Percentiles rank a stretch among this genome's conserved stretches.
Conservation (phyloP, 1,284 basidiomycete genomes). For the Tilletia walkeri region DNA sequence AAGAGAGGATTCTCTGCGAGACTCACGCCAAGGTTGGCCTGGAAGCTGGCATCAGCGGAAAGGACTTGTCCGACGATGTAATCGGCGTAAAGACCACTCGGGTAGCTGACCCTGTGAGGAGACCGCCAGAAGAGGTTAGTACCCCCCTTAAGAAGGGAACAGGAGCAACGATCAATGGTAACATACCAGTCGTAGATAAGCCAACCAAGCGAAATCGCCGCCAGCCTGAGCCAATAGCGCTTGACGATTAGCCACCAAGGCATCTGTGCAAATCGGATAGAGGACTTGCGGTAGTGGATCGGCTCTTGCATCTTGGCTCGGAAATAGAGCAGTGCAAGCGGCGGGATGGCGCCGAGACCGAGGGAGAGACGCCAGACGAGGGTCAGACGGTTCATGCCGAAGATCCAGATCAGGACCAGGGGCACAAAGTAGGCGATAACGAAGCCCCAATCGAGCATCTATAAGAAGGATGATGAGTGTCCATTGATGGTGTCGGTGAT, state of each 20-base stretch:
- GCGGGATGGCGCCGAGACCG: constrained; percentile 81
- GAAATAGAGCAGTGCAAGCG: constrained; percentile 77
- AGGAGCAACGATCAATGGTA: background rate
- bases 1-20: constrained; percentile 30
- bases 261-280: constrained; percentile 70
- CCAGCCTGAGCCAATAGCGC: constrained; percentile 72
- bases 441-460: constrained; percentile 85
- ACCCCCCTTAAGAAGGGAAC: background rate
- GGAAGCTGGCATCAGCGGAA: constrained; percentile 17
- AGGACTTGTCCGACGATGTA: constrained; percentile 72
- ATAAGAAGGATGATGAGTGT: constrained; percentile 42
- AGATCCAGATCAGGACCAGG: constrained; percentile 62
- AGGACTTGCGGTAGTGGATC: constrained; percentile 64
- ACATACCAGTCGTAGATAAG: constrained; percentile 74
- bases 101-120: constrained; percentile 26
- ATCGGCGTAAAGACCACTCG: constrained; percentile 71
- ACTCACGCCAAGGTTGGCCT: constrained; percentile 16
- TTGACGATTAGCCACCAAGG: constrained; percentile 77
- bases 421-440: constrained; percentile 79
- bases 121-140: background rate
- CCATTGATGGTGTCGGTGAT: constrained; percentile 47
- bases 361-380: constrained; percentile 70
- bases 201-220: constrained; percentile 73
- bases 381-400: constrained; percentile 60
- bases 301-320: constrained; percentile 81